Conservation (phyloP, 2,329 filamentous ascomycete genomes). For the Falciphora oryzae region DNA sequence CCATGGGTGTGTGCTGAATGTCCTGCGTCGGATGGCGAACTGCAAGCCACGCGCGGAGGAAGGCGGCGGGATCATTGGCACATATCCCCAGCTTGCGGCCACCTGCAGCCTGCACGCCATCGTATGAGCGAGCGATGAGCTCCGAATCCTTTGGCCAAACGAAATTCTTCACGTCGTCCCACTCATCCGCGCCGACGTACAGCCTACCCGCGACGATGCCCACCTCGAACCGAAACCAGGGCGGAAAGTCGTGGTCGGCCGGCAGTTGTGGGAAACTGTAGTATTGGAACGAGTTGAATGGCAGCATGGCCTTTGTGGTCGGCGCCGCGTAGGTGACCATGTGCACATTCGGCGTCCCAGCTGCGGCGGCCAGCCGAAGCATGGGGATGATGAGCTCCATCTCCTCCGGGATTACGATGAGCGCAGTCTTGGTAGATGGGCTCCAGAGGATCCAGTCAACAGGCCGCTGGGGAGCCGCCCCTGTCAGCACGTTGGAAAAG, state of each 20-base stretch:
- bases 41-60: conserved; percentile 52
- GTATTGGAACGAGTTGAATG: conserved; percentile 49
- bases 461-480: conserved; percentile 28
- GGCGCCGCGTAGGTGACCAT: conserved; percentile 50
- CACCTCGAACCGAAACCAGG: conserved; percentile 51
- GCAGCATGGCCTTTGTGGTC: conserved; percentile 52
- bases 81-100: conserved; percentile 16
- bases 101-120: conserved; percentile 2
- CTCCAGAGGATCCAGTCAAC: conserved; percentile 60
- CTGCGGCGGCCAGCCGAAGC: conserved; percentile 22
- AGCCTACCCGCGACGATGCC: conserved; percentile 56
- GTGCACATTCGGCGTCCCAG: conserved; percentile 18
- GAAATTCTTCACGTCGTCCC: conserved; percentile 25
- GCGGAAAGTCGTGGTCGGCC: conserved; percentile 32
- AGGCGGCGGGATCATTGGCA: conserved; percentile 31
- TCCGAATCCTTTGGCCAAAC: conserved; percentile 23
- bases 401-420: conserved; percentile 60
- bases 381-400: conserved; percentile 47
- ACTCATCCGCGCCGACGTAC: conserved; percentile 50
- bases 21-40: conserved; percentile 50
- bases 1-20: conserved; percentile 52
- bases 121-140: background rate
- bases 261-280: conserved; percentile 45
- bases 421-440: conserved; percentile 33
- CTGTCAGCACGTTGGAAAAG: conserved; percentile 9